phyloP scores from a whole-genome alignment of 768 basidiomycete species.

The Lepiota venenata region DNA sequence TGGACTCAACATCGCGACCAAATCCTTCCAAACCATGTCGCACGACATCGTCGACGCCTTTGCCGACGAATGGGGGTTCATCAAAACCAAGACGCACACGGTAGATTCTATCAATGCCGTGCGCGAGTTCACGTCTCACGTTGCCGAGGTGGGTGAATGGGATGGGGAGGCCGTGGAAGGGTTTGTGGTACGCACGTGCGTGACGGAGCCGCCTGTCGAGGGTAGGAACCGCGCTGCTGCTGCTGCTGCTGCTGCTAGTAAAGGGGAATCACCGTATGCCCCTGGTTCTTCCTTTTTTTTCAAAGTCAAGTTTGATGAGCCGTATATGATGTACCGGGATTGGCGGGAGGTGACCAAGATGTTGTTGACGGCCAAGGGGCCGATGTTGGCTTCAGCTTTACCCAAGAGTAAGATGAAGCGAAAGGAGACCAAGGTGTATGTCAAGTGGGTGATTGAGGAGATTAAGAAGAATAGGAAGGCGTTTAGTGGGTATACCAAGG shows the following conservation, averaged over 20 bases:
- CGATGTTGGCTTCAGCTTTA: conserved; percentile 32
- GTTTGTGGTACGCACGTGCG: conserved; percentile 85
- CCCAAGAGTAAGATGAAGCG: conserved; percentile 69
- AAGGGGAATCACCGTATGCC: conserved; percentile 60
- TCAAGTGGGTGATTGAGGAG: conserved; percentile 79
- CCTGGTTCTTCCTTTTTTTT: conserved; percentile 92
- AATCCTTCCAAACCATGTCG: conserved; percentile 68
- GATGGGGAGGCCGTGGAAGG: conserved; percentile 86
- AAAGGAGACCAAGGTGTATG: conserved; percentile 75
- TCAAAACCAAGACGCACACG: conserved; percentile 61
- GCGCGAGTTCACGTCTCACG: conserved; percentile 62
- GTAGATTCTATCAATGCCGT: conserved; percentile 67
- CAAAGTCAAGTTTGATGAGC: conserved; percentile 99
- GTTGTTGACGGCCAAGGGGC: conserved; percentile 46
- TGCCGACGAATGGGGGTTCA: conserved; percentile 90
- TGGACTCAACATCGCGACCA: conserved; percentile 75
- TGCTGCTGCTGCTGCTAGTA: conserved; percentile 36
- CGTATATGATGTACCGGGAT: conserved; percentile 97
- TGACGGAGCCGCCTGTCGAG: conserved; percentile 39
- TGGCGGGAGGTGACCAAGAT: conserved; percentile 92
- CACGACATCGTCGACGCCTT: conserved; percentile 70
- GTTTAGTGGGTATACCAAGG: conserved; percentile 64
- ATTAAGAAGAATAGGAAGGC: conserved; percentile 55
- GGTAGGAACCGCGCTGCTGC: conserved; percentile 25
- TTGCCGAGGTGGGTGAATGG: conserved; percentile 72